phyloP scores from a whole-genome alignment of 306 rosid species.

The Echinosophora koreensis region DNA sequence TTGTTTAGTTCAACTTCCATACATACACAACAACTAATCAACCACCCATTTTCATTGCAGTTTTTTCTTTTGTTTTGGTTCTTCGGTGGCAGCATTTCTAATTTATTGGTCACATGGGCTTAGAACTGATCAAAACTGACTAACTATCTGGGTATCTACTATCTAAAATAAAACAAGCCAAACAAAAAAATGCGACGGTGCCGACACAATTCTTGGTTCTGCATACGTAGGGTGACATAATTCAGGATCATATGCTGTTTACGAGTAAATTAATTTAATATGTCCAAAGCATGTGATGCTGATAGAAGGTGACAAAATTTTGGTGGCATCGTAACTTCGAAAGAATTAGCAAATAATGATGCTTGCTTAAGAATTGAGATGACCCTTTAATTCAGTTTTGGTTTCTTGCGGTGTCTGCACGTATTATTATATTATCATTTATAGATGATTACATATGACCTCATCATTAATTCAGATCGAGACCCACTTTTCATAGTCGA shows the following conservation, averaged over 20 bases:
- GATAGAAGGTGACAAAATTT: constrained; percentile 42
- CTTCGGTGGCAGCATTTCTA: neutral
- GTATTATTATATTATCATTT: neutral
- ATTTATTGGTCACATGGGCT: neutral
- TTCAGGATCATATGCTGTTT: constrained; percentile 15
- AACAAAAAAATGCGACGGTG: constrained; percentile 11
- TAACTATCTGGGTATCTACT: neutral
- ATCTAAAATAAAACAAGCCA: neutral
- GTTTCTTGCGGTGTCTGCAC: constrained; percentile 13
- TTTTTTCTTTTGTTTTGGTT: neutral
- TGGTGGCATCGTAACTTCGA: constrained; percentile 42
- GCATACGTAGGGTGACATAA: neutral
- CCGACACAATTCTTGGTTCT: constrained; percentile 32
- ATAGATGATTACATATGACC: neutral
- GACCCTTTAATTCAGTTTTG: constrained; percentile 39
- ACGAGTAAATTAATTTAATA: neutral
- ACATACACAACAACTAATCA: neutral
- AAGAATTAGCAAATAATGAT: constrained; percentile 38
- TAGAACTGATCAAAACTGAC: neutral
- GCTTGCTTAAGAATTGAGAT: constrained; percentile 9
- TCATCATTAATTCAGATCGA: constrained; percentile 21
- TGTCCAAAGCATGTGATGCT: constrained; percentile 48
- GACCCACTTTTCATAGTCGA: constrained; percentile 9
- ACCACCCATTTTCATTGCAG: neutral
- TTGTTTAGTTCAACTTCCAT: neutral